phyloP scores from a whole-genome alignment of 2,329 filamentous ascomycete genomes.

The Xylariales sp. region DNA sequence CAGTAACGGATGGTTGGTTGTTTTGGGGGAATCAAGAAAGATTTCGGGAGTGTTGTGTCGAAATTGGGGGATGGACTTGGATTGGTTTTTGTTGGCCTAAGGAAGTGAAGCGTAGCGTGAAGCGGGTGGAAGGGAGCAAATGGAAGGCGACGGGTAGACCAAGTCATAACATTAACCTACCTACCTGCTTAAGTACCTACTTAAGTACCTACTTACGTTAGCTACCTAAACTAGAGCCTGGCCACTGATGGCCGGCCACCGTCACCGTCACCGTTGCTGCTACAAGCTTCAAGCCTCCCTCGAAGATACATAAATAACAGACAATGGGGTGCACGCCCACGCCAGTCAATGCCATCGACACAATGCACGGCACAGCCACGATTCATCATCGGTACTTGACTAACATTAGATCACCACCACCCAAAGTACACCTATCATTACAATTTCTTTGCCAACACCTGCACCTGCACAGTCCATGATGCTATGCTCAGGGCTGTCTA shows the following conservation, averaged over 20 bases:
- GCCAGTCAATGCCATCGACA: neutral
- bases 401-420: no score
- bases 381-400: no score
- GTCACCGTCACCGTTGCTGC: neutral
- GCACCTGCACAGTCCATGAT: no score
- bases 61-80: slow-evolving; percentile 2
- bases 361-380: neutral
- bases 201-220: no score
- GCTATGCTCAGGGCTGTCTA: no score
- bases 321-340: slow-evolving; percentile 1
- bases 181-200: no score
- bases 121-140: neutral
- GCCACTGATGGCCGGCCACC: neutral
- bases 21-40: slow-evolving; percentile 1
- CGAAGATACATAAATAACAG: neutral
- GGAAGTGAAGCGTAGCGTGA: neutral
- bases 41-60: slow-evolving; percentile 2
- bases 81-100: slow-evolving; percentile 1
- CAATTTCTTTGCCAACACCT: no score
- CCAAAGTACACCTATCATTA: no score
- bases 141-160: neutral
- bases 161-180: no score
- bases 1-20: no score
- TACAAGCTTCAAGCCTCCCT: neutral
- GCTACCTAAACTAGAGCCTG: no score